These are phyloP conservation scores for Polyplosphaeria fusca DNA, from an alignment of 495 filamentous ascomycete species.

Conservation along the genomic window DNA sequence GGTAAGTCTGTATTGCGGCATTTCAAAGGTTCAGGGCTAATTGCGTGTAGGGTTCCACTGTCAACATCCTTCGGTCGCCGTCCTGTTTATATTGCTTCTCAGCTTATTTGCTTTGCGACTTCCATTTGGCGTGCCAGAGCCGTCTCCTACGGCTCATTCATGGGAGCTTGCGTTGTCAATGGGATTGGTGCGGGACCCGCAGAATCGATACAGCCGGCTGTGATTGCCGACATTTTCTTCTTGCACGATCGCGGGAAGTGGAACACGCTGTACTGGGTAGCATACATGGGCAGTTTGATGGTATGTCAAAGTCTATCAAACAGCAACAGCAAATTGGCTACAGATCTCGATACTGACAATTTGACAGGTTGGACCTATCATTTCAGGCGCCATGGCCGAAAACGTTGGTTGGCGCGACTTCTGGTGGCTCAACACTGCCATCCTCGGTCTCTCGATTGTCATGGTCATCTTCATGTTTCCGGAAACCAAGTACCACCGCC, in stretches of 20 bases:
- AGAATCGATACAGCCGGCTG: conserved; percentile 59
- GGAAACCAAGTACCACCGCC: conserved; percentile 59
- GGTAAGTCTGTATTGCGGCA: conserved; percentile 22
- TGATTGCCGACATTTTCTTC: conserved; percentile 67
- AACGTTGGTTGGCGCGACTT: conserved; percentile 57
- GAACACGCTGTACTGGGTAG: conserved; percentile 64
- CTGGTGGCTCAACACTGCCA: conserved; percentile 55
- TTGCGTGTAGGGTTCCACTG: conserved; percentile 36
- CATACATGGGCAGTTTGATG: conserved; percentile 48
- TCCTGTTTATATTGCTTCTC: conserved; percentile 56
- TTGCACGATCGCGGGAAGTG: conserved; percentile 63
- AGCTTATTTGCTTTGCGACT: conserved; percentile 53
- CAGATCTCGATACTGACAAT: neutral
- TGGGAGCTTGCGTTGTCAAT: conserved; percentile 59
- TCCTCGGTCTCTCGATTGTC: conserved; percentile 48
- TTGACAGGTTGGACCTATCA: conserved; percentile 51
- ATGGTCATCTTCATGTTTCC: conserved; percentile 57
- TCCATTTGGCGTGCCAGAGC: conserved; percentile 60
- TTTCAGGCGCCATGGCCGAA: conserved; percentile 57
- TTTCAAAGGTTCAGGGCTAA: neutral
- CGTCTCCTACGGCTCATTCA: conserved; percentile 56
- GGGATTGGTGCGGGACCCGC: conserved; percentile 58
- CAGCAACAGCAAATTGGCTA: neutral
- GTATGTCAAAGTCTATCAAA: conserved; percentile 20
- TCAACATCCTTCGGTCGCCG: conserved; percentile 58